These are phyloP conservation scores for Aspergillus campestris DNA, from an alignment of 495 filamentous ascomycete species.

Conservation along the genomic window DNA sequence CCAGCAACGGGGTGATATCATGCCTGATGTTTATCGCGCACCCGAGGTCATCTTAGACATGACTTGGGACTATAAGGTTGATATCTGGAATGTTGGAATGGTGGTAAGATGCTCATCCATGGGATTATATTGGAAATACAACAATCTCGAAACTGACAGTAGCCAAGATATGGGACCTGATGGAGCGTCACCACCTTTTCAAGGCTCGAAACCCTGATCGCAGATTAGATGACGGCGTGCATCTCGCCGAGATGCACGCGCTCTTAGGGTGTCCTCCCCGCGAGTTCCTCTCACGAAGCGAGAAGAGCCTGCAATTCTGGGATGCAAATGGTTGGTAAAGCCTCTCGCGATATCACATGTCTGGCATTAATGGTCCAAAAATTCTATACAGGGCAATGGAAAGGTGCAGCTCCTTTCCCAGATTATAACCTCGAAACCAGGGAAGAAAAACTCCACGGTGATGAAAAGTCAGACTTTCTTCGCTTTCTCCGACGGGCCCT, in stretches of 20 bases:
- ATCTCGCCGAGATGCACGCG: slow-evolving; percentile 33
- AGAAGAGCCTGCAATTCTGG: slow-evolving; percentile 15
- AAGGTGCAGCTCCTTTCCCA: slow-evolving; percentile 8
- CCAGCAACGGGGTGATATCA: slow-evolving; percentile 20
- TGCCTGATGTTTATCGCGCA: slow-evolving; percentile 30
- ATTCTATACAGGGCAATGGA: slow-evolving; percentile 13
- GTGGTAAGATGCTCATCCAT: slow-evolving; percentile 24
- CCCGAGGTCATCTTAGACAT: slow-evolving; percentile 34
- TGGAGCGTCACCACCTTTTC: slow-evolving; percentile 36
- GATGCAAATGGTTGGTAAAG: slow-evolving; percentile 6
- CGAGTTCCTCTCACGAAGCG: slow-evolving; percentile 23
- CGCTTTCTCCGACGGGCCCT: slow-evolving; percentile 31
- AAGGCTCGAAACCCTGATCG: slow-evolving; percentile 23
- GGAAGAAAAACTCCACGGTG: slow-evolving; percentile 15
- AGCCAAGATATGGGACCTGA: slow-evolving; percentile 34
- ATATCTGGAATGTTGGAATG: slow-evolving; percentile 38
- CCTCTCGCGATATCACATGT: background rate
- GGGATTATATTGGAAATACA: background rate
- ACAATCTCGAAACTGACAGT: slow-evolving; percentile 4
- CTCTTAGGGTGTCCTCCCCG: slow-evolving; percentile 30
- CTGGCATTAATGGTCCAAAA: background rate
- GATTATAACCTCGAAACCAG: slow-evolving; percentile 6
- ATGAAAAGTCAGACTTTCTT: slow-evolving; percentile 29
- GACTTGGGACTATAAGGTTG: slow-evolving; percentile 30
- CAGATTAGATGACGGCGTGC: slow-evolving; percentile 26